These are phyloP conservation scores for Colletotrichum orchidophilum DNA, from an alignment of 2,329 filamentous ascomycete genomes.

Conservation along the genomic window DNA sequence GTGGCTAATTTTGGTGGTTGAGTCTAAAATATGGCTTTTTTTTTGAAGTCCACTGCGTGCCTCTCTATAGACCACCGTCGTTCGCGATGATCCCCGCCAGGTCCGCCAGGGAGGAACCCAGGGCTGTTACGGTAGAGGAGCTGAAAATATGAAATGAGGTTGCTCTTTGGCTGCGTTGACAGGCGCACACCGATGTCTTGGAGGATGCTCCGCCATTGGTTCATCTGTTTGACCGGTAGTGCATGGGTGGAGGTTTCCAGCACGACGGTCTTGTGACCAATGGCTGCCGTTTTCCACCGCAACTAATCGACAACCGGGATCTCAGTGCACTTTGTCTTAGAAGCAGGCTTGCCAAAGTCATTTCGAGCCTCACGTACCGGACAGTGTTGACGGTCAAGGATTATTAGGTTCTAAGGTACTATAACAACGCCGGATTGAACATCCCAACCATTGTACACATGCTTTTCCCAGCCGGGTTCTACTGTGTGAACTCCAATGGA, in stretches of 20 bases:
- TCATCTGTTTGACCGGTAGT: conserved; percentile 21
- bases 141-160: conserved; percentile 6
- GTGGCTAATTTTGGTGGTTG: too few relatives aligned
- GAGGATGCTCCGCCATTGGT: background rate
- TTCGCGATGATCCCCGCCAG: background rate
- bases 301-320: background rate
- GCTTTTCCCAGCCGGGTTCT: conserved; percentile 25
- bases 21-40: too few relatives aligned
- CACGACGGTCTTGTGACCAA: conserved; percentile 24
- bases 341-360: background rate
- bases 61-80: background rate
- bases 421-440: background rate
- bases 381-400: background rate
- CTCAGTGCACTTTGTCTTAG: background rate
- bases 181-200: conserved; percentile 27
- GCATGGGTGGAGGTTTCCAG: conserved; percentile 20
- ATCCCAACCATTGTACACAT: conserved; percentile 14
- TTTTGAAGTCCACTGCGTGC: too few relatives aligned
- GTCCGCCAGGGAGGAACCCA: background rate
- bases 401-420: conserved; percentile 1
- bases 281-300: background rate
- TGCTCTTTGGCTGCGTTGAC: conserved; percentile 3
- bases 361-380: background rate
- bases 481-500: conserved; percentile 15
- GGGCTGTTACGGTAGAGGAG: background rate